Evolutionary conservation across 2,329 filamentous ascomycete genomes (phyloP).

Genomic region (Colletotrichum tropicicola): DNA sequence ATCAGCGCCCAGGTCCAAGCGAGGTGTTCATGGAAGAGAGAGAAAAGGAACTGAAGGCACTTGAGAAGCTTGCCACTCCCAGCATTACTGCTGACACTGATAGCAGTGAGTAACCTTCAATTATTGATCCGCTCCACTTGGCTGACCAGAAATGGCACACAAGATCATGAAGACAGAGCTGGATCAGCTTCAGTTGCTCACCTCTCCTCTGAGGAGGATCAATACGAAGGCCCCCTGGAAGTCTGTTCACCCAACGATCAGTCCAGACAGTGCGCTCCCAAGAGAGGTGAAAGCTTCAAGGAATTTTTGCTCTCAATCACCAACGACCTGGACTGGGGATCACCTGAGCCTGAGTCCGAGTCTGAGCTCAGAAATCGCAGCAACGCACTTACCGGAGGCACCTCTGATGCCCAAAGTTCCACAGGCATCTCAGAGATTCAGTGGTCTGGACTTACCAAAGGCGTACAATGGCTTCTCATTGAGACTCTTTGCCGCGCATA

Average conservation of each 20-base stretch:
- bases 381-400: background rate
- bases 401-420: background rate
- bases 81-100: background rate
- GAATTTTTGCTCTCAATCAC: background rate
- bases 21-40: constrained; percentile 6
- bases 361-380: background rate
- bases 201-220: too few relatives aligned
- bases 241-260: background rate
- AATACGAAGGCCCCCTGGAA: background rate
- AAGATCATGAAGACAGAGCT: background rate
- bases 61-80: background rate
- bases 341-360: constrained; percentile 7
- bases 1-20: constrained; percentile 32
- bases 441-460: background rate
- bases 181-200: too few relatives aligned
- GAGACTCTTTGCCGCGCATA: background rate
- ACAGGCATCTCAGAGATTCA: background rate
- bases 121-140: too few relatives aligned
- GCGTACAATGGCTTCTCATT: constrained; percentile 12
- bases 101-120: background rate
- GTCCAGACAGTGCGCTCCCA: background rate
- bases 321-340: constrained; percentile 13
- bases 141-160: too few relatives aligned
- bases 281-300: constrained; percentile 2
- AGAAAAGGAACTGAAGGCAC: background rate